These are phyloP conservation scores for Hydnomerulius pinastri DNA, from an alignment of 768 basidiomycete genomes.

Conservation along the genomic window DNA sequence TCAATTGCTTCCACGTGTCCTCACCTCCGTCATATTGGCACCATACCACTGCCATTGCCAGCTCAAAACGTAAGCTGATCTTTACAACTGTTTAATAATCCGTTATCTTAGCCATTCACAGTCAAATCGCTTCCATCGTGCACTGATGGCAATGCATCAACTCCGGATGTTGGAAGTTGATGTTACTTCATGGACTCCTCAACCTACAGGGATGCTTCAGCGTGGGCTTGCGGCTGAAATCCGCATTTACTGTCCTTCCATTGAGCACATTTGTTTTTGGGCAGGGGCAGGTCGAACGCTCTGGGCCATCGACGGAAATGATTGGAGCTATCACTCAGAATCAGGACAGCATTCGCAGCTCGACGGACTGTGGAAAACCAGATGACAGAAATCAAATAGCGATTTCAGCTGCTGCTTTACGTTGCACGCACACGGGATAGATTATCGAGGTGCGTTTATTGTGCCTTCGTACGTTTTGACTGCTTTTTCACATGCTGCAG, in stretches of 20 bases:
- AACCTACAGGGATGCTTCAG: slow-evolving; percentile 31
- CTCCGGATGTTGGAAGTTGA: slow-evolving; percentile 41
- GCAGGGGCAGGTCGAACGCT: slow-evolving; percentile 27
- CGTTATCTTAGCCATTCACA: slow-evolving; percentile 27
- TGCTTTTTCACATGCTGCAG: slow-evolving; percentile 18
- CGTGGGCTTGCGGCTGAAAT: slow-evolving; percentile 41
- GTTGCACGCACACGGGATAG: slow-evolving; percentile 21
- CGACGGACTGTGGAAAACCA: slow-evolving; percentile 32
- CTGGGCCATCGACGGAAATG: slow-evolving; percentile 38
- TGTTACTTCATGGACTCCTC: slow-evolving; percentile 36
- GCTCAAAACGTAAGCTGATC: slow-evolving; percentile 34
- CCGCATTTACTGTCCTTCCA: slow-evolving; percentile 37
- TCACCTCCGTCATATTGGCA: slow-evolving; percentile 39
- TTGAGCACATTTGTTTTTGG: slow-evolving; percentile 40
- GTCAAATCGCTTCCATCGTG: slow-evolving; percentile 35
- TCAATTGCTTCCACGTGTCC: slow-evolving; percentile 36
- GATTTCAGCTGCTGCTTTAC: slow-evolving; percentile 25
- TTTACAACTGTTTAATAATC: slow-evolving; percentile 7
- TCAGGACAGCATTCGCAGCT: slow-evolving; percentile 26
- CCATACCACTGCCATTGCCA: slow-evolving; percentile 37
- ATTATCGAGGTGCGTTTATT: slow-evolving; percentile 22
- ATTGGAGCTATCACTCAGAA: slow-evolving; percentile 32
- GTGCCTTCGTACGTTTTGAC: slow-evolving; percentile 27
- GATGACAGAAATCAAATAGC: slow-evolving; percentile 18
- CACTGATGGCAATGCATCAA: slow-evolving; percentile 34